Base-by-base conservation (phyloP, 768 basidiomycete species). In the Pleurotus salmoneostramineus region DNA sequence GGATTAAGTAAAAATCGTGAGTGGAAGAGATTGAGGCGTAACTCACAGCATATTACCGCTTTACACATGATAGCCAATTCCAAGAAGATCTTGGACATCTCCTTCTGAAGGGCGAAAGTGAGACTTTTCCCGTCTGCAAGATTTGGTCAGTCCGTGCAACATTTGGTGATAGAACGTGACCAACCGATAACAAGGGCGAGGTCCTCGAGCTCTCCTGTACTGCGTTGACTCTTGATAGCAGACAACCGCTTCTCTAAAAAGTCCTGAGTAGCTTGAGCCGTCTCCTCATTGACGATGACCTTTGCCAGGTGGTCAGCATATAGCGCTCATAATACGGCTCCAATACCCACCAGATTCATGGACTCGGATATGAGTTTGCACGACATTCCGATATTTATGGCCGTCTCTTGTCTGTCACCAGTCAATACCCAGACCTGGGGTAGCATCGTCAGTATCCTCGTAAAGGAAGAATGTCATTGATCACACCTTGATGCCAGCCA, bases 51-150 rank as follows among this genome's bases (percentile, higher is more conserved):
- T 37, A 99, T 89, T 50, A 98, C 97, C 33, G 97, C 96, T 66
- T 98, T 98, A 78, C 97, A 99, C 88, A 98, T 88, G 63, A 98
- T 85, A 0, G 96, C 96, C 40, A 99, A 76, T 69, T 99, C 97
- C 56, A 98, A 78, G 77, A 99, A 98, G 5, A 80, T 80, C 66
- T 91, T 90, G 17, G 93, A 91, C 5, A 95, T 72, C 17, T 92
- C 91, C 72, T 98, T 98, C 68, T 98, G 94, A 50, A 99, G 76
- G 1, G 97, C 97, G 69, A 84, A 98, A 1, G 84, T 84, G 15
- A 99, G 75, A 64, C 94, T 98, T 74, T 97, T 98, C 40, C 97
- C 97, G 66, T 99, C 95, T 96, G 3, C 44, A 60, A 60, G 35
- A 44, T 49, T 31, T 40, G 56, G 42, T 61, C 46, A 62, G 54